Evolutionary conservation across 805 yeast species (phyloP).

Genomic region (Lachancea fermentati): DNA sequence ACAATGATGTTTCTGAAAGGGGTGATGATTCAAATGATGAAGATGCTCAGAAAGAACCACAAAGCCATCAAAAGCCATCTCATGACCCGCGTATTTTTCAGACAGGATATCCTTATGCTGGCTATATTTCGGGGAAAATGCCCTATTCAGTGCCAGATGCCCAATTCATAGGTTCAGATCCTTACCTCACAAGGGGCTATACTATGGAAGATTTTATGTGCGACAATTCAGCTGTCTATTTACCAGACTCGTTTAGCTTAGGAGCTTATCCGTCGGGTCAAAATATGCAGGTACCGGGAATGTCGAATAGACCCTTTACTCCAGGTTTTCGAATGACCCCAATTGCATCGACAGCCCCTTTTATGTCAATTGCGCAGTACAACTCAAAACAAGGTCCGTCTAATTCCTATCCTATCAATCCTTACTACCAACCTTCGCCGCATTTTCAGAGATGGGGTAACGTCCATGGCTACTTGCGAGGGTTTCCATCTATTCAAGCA

Average conservation of each 20-base stretch:
- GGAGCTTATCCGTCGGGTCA: constrained; percentile 20
- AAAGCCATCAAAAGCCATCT: constrained; percentile 5
- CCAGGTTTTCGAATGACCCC: constrained; percentile 19
- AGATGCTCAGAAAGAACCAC: constrained; percentile 9
- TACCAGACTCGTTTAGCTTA: constrained; percentile 10
- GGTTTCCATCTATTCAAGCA: constrained; percentile 9
- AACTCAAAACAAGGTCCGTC: constrained; percentile 14
- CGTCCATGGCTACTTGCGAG: constrained; percentile 8
- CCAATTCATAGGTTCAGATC: constrained; percentile 7
- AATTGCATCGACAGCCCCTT: constrained; percentile 16
- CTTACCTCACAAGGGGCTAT: constrained; percentile 7
- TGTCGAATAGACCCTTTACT: constrained; percentile 17
- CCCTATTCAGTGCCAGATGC: constrained; percentile 9
- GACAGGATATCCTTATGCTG: constrained; percentile 2
- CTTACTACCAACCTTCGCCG: constrained; percentile 11
- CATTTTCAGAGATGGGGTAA: constrained; percentile 14
- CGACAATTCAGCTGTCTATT: constrained; percentile 17
- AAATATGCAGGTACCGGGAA: constrained; percentile 19
- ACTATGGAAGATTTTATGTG: constrained; percentile 17
- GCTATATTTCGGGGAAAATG: constrained; percentile 10
- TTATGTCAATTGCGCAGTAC: constrained; percentile 11
- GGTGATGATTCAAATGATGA: constrained; percentile 8
- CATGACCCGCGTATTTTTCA: constrained; percentile 4
- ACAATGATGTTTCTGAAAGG: constrained; percentile 5
- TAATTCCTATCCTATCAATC: constrained; percentile 12